Evolutionary conservation across 1,284 basidiomycete genomes (phyloP).

Genomic region (Coniferiporia weirii): DNA sequence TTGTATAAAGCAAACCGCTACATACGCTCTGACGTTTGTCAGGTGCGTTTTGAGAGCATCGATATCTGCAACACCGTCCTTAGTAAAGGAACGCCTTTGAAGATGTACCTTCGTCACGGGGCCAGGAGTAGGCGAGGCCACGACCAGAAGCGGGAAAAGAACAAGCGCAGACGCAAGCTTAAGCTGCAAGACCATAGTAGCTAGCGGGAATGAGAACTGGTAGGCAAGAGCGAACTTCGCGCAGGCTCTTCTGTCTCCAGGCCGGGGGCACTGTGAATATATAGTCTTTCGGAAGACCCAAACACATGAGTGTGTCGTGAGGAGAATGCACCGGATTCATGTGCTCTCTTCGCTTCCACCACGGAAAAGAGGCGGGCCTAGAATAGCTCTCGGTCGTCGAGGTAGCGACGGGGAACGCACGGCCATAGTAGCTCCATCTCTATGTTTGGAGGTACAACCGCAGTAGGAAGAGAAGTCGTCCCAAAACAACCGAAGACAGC

Average conservation of each 20-base stretch:
- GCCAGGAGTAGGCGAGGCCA: constrained; percentile 7
- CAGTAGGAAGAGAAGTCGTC: not conserved
- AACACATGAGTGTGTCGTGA: not conserved
- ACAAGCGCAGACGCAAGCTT: constrained; percentile 12
- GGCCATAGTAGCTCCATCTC: not conserved
- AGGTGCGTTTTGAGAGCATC: constrained; percentile 12
- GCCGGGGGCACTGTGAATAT: not conserved
- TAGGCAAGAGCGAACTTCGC: not conserved
- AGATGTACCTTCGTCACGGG: constrained; percentile 11
- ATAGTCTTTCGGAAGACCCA: constrained; percentile 1
- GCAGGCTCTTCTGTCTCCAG: not conserved
- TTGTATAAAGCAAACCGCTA: not conserved
- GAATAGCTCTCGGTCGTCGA: not conserved
- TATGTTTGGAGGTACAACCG: not conserved
- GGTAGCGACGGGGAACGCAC: not conserved
- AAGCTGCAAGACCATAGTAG: constrained; percentile 6
- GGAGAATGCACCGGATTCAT: not conserved
- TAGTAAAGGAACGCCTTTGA: constrained; percentile 14
- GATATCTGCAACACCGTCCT: constrained; percentile 17
- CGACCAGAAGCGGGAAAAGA: constrained; percentile 6
- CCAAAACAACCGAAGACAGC: not conserved
- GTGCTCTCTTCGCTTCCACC: not conserved
- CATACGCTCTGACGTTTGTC: constrained; percentile 11
- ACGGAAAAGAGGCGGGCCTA: not conserved
- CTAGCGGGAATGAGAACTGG: not conserved